These are phyloP conservation scores for Solanum verrucosum DNA, from an alignment of 257 asterid species.

Conservation along the genomic window DNA sequence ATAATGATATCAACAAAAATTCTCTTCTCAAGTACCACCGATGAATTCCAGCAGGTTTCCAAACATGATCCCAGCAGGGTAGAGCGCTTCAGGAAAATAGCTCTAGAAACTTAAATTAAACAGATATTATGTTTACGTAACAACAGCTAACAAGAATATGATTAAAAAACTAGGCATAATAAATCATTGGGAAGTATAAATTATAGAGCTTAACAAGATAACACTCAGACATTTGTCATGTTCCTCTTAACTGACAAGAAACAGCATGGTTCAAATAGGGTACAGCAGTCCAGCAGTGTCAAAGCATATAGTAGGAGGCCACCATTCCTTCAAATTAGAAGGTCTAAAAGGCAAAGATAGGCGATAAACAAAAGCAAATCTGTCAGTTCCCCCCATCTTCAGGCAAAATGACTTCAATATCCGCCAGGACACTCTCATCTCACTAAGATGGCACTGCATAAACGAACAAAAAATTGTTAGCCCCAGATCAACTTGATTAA, in stretches of 20 bases:
- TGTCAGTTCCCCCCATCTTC: not conserved
- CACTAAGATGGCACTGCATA: slow-evolving; percentile 9
- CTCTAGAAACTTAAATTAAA: not conserved
- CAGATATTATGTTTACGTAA: not conserved
- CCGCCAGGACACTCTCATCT: not conserved
- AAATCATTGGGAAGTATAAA: not conserved
- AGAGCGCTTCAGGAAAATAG: not conserved
- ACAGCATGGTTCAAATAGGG: not conserved
- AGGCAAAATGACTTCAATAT: not conserved
- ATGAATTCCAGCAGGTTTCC: not conserved
- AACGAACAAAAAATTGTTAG: not conserved
- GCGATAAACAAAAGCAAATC: not conserved
- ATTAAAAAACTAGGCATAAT: not conserved
- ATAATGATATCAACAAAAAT: not conserved
- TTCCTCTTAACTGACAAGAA: not conserved
- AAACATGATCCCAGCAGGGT: not conserved
- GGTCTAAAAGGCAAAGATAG: not conserved
- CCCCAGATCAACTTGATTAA: not conserved
- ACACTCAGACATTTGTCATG: not conserved
- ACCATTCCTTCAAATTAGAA: not conserved
- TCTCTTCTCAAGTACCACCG: not conserved
- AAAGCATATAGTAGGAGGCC: not conserved
- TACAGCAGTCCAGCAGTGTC: not conserved
- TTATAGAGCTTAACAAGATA: not conserved
- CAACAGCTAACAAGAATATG: not conserved